Evolutionary conservation across 2,329 filamentous ascomycete genomes (phyloP).

Genomic region (Albifimbria verrucaria): DNA sequence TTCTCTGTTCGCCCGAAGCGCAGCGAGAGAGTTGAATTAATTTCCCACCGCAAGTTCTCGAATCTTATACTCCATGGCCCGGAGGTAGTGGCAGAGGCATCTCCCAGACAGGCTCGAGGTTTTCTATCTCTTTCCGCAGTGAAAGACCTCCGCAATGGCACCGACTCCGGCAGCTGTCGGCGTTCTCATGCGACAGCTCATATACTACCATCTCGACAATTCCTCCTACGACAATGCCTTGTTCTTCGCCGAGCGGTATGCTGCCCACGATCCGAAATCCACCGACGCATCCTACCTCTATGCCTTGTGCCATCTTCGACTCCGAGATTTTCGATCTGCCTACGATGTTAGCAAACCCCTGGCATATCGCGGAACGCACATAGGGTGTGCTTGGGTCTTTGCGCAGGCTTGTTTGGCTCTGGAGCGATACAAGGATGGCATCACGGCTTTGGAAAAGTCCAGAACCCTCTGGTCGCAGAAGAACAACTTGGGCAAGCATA

Average conservation of each 20-base stretch:
- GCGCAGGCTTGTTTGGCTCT: constrained; percentile 83
- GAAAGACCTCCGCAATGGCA: constrained; percentile 41
- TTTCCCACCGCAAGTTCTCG: constrained; percentile 6
- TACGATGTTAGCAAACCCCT: constrained; percentile 76
- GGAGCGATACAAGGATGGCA: constrained; percentile 76
- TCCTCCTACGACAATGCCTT: constrained; percentile 84
- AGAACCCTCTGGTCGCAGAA: constrained; percentile 71
- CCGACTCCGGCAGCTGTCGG: constrained; percentile 48
- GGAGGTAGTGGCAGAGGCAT: constrained; percentile 5
- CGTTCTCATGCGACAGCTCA: constrained; percentile 54
- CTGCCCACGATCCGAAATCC: constrained; percentile 78
- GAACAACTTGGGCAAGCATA: constrained; percentile 80
- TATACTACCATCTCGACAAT: constrained; percentile 80
- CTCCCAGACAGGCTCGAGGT: not conserved
- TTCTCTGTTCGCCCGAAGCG: constrained; percentile 2
- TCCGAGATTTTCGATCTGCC: constrained; percentile 79
- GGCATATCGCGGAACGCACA: constrained; percentile 67
- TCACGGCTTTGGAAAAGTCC: constrained; percentile 78
- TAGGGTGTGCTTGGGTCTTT: constrained; percentile 89
- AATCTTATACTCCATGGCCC: constrained; percentile 7
- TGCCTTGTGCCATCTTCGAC: constrained; percentile 77
- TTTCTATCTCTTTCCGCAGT: constrained; percentile 6
- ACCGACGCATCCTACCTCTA: constrained; percentile 80
- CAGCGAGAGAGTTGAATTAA: too few species aligned
- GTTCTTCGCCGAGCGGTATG: constrained; percentile 85